Base-by-base conservation (phyloP, 441 rosid species). In the Euphorbia schlechtendalii region DNA sequence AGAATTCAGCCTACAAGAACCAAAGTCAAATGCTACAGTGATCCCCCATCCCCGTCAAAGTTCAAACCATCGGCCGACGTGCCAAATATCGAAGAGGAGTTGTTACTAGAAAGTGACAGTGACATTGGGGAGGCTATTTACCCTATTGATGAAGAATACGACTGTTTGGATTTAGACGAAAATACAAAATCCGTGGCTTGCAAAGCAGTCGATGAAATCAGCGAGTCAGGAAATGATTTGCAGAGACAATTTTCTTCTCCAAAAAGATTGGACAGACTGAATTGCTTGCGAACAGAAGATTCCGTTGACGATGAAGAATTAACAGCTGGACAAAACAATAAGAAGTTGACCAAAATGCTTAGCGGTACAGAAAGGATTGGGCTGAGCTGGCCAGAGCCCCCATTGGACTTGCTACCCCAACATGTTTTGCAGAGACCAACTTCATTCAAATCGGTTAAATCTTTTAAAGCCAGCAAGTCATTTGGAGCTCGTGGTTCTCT, bases 301-400 rank as follows among this genome's bases (percentile, higher is more conserved):
- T 45, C 22, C 28, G 53, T 59, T 45, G 78, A 57, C 61, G 74
- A 70, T 25, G 41, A 13, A 36, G 79, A 76, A 51, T 74, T 61
- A 52, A 21, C 70, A 7, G 56, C 52, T 32, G 56, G 62, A 48
- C 74, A 73, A 65, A 70, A 69, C 64, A 71, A 65, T 66, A 40
- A 64, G 17, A 83, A 80, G 61, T 56, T 93, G 45, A 78, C 77
- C 70, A 84, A 71, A 83, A 75, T 71, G 83, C 76, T 87, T 17
- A 90, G 95, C 76, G 82, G 90, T 61, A 72, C 88, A 68, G 95
- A 93, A 72, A 80, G 86, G 73, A 76, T 93, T 63, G 93, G 96
- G 66, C 79, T 93, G 66, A 84, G 80, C 77, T 90, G 99, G 96
- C 99, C 97, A 4, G 99, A 90, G 71, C 88, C 87, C 13, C 96